Base-by-base conservation (phyloP, 768 basidiomycete genomes). In the Stropharia rugosoannulata region DNA sequence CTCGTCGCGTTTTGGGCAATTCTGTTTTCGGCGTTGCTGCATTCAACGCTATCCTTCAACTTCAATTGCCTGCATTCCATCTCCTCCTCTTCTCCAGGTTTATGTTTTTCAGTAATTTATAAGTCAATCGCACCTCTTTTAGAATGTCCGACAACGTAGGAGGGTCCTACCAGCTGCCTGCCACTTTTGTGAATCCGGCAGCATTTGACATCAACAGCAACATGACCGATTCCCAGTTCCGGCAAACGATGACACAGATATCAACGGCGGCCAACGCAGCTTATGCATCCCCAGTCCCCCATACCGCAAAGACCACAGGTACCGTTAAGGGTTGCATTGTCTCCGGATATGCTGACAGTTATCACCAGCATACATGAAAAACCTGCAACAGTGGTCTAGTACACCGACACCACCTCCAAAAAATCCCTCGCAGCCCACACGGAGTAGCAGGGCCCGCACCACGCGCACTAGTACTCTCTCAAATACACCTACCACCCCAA, bases 341-440 rank as follows among this genome's bases (percentile, higher is more conserved):
- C 11, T 42, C 42, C n/a, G 19, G 9, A 37, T 10, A 42, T 36
- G 43, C 46, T 46, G 38, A 42, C 29, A 44, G 40, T 32, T 42
- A 36, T 18, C 41, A 43, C 27, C 36, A 62, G 64, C 65, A 2
- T 89, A 89, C 64, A 74, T 82, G 57, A 87, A 84, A 77, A 89
- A 89, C 61, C 73, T 89, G 13, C 80, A 85, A 32, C 83, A 81
- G 19, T 89, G 87, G 87, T 85, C 86, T 4, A 76, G 79, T 4
- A 72, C 86, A 0, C 72, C 80, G 9, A 80, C 84, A 0, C 83
- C 85, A 0, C 75, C 79, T 5, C 81, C 81, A 29, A 75, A 73
- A 67, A 67, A 62, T 19, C 62, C 77, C 16, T 65, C 68, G 36
- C 62, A 72, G 3, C 68, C 67, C 29, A 67, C 76, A 47, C 81